Evolutionary conservation across 2,329 filamentous ascomycete genomes (phyloP), one percentile per base, ranked within the genome.

Genomic region (Rhinocladiella similis): DNA sequence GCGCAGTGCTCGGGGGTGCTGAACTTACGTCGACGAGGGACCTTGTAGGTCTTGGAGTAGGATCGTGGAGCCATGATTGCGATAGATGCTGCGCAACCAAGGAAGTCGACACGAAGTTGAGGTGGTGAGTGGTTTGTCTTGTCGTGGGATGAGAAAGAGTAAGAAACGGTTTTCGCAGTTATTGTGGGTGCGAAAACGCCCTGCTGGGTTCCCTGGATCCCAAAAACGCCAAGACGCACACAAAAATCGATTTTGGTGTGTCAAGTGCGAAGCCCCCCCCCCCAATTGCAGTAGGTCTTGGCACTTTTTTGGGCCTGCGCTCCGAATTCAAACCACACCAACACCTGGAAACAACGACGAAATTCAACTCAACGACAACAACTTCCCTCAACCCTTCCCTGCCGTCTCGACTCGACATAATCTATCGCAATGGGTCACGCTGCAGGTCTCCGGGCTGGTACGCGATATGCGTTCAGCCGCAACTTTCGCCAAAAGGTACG

Each of bases 41-140:
- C 91, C 89, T 96, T 96, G 80, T 95, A 95, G 85, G 94, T 99
- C 91, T 99, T 99, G 78, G 89, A 95, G 84, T 97, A 96, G 72
- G 88, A 89, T 77, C 87, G 80, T 69, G 76, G 77, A 64, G 76
- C 75, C 77, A 79, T 80, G 63, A 69, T 69, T 70, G 69, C 68
- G 57, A 65, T 67, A 57, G 61, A 61, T 62, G 63, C 56, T 52
- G 65, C 68, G 63, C 66, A 68, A 68, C 68, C 62, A 65, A 57
- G 35, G 50, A 54, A 53, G 55, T 64, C 62, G 57, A 50, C 58
- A 50, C 51, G 38, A 43, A 33, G 35, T 45, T 50, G 61, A 46
- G 69, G 60, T 61, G 56, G 62, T 7, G 7, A 27, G 25, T 54
- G 53, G 54, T 46, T 51, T 33, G 6, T 33, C 29, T 33, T 9